Evolutionary conservation across 106 monocot species (phyloP).

Genomic region (Gastrodia elata): DNA sequence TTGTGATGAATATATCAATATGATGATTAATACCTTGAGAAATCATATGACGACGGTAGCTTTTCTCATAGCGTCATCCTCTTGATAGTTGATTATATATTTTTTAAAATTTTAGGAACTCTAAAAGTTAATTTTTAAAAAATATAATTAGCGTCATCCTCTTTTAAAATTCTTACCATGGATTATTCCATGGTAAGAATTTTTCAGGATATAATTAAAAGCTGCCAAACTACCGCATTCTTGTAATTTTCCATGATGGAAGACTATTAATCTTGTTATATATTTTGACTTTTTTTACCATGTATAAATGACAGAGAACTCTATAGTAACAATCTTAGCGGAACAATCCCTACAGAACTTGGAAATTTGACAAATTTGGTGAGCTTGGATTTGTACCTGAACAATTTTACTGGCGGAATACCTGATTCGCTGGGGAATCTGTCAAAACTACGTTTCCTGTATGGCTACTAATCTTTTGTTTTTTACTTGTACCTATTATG

Average conservation of each 20-base stretch:
- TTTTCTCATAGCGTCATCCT: no score
- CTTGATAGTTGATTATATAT: no score
- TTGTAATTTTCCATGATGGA: background rate
- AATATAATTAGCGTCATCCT: no score
- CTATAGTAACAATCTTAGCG: slow-evolving; percentile 90
- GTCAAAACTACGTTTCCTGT: slow-evolving; percentile 80
- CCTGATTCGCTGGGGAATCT: slow-evolving; percentile 75
- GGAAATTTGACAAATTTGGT: slow-evolving; percentile 86
- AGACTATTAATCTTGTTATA: background rate
- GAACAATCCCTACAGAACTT: slow-evolving; percentile 70
- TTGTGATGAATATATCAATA: background rate
- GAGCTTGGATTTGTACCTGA: slow-evolving; percentile 93
- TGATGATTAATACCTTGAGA: no score
- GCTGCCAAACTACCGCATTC: background rate
- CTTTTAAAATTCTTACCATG: background rate
- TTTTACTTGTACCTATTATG: background rate
- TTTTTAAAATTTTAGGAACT: background rate
- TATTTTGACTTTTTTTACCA: background rate
- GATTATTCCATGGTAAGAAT: background rate
- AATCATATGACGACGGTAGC: no score
- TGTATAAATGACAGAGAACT: slow-evolving; percentile 68
- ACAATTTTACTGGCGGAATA: slow-evolving; percentile 65
- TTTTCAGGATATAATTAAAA: background rate
- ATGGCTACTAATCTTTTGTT: slow-evolving; percentile 9
- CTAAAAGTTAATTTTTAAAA: no score